Evolutionary conservation across 192 early-diverging fungal species (phyloP), one percentile per base, ranked within the genome.

Genomic region (Podila epigama): DNA sequence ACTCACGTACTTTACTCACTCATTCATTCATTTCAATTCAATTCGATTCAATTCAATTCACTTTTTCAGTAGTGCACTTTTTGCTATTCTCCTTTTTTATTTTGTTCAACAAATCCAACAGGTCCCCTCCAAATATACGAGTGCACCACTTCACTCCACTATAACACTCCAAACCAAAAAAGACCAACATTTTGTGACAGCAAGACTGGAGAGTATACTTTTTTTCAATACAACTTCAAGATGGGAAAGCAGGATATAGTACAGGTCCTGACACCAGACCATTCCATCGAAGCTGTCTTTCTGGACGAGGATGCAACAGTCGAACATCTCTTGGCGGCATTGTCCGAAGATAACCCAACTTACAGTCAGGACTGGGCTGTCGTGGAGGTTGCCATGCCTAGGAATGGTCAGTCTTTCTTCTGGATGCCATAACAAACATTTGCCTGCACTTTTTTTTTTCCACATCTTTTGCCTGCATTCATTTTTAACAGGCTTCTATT

Each of bases 201-300:
- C n/a, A 6, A 20, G 18, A 44, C n/a, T n/a, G n/a, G n/a, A n/a
- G n/a, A n/a, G n/a, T n/a, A n/a, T n/a, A n/a, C n/a, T n/a, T n/a
- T n/a, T n/a, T n/a, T n/a, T n/a, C n/a, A n/a, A n/a, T n/a, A n/a
- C n/a, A 18, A 15, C 20, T 8, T 22, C 13, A 27, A 5, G 2
- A 77, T 77, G 73, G 73, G 73, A 16, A 77, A 68, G 37, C 65
- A 77, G 73, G 73, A 77, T 36, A 68, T 77, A 32, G 64, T 77
- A 13, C 73, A 77, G 55, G 65, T 77, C 41, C 56, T 77, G 25
- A 77, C 73, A 20, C 66, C 73, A 28, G 73, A 77, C 29, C 73
- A 77, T n/a, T 77, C 66, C 18, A 37, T 68, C 52, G 66, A 77
- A 25, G 66, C 66, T 20, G 42, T 55, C 27, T 77, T 77, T 33